Evolutionary conservation across 1,139 yeast species (phyloP), one percentile per base, ranked within the genome.

Genomic region (Yamadazyma songkhlaensis): DNA sequence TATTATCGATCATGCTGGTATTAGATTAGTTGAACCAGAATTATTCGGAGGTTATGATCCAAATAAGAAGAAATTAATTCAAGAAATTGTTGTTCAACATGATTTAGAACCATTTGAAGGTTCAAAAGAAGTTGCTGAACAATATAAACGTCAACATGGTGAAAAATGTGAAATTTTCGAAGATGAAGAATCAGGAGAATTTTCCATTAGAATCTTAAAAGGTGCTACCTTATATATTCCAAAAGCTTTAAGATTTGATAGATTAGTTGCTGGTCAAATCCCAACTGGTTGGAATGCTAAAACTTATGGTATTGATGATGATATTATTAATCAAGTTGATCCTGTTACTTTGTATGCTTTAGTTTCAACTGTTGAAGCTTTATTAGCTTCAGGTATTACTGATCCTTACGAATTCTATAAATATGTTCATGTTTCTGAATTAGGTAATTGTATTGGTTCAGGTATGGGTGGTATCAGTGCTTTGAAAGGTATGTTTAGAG

Each of bases 391-490:
- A 48, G 98, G 98, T 83, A 72, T 92, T 56, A 88, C 96, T 44
- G 98, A 92, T 64, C 98, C 98, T 47, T 92, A 88, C 62, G 98
- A 92, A 73, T 88, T 94, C 77, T 92, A 92, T 78, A 84, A 92
- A 70, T 94, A 92, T 60, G 96, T 94, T 40, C 98, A 92, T 64
- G 95, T 92, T 45, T 89, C 97, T 36, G 97, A 92, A 69, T 90
- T 92, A 52, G 98, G 98, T 74, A 92, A 92, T 79, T 89, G 97
- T 77, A 85, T 96, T 37, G 98, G 98, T 74, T 89, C 97, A 41
- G 98, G 98, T 80, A 90, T 92, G 95, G 98, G 98, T 69, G 98
- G 98, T 83, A 95, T 90, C 50, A 65, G 84, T 53, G 98, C 98
- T 40, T 72, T 92, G 60, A 86, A 95, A 67, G 97, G 97, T 54